Conservation (phyloP, 2,329 filamentous ascomycete species). For the Exophiala alcalophila region DNA sequence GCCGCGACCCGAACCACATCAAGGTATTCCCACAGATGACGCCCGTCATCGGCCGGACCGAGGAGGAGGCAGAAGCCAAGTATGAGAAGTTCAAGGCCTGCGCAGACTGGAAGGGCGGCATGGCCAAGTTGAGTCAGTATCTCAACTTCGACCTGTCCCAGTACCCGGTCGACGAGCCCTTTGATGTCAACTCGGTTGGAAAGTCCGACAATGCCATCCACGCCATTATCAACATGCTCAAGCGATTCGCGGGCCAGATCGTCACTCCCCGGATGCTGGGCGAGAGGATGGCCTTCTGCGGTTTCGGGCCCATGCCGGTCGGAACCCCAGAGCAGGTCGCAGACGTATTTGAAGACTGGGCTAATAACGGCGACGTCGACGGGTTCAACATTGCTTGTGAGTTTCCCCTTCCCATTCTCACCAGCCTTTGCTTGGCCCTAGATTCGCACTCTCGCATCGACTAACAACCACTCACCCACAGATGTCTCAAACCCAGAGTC, state of each 20-base stretch:
- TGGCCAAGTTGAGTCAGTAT: constrained; percentile 57
- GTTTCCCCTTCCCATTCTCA: too few species aligned
- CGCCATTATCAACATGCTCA: background rate
- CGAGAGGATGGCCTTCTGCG: constrained; percentile 59
- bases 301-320: constrained; percentile 62
- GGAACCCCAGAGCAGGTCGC: constrained; percentile 65
- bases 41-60: constrained; percentile 48
- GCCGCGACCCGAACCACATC: constrained; percentile 55
- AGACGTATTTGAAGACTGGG: constrained; percentile 65
- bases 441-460: too few species aligned
- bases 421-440: constrained; percentile 65
- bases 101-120: constrained; percentile 51
- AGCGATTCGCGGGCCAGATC: too few species aligned
- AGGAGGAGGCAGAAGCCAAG: constrained; percentile 54
- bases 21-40: constrained; percentile 55
- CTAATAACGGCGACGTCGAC: constrained; percentile 66
- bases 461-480: too few species aligned
- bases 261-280: constrained; percentile 23
- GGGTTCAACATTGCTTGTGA: constrained; percentile 78
- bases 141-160: constrained; percentile 58
- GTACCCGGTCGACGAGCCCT: constrained; percentile 56
- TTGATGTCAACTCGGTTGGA: constrained; percentile 43
- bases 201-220: constrained; percentile 34
- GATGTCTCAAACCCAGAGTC: constrained; percentile 64
- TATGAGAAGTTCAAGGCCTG: constrained; percentile 51